A percentile compares a stretch with the other conserved stretches of the same genome.
phyloP scores from a whole-genome alignment of 2,329 filamentous ascomycete species.

The Corinectria fuckeliana region DNA sequence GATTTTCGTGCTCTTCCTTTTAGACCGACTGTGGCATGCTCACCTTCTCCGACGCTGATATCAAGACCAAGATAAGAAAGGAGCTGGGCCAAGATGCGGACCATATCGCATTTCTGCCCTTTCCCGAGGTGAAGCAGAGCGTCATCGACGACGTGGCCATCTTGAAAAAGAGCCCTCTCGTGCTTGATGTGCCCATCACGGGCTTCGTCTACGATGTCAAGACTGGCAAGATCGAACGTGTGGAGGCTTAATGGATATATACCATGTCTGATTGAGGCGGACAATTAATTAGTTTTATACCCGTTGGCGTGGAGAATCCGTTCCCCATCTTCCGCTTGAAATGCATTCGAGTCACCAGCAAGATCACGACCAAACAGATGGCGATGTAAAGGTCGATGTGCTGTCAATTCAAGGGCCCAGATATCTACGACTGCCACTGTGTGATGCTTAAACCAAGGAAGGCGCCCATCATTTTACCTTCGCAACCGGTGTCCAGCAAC shows the following conservation, averaged over 20 bases:
- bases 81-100: constrained; percentile 61
- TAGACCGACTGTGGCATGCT: constrained; percentile 62
- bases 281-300: background rate
- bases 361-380: too few relatives aligned
- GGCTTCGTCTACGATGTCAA: constrained; percentile 83
- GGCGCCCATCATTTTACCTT: constrained; percentile 15
- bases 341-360: background rate
- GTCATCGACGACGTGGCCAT: constrained; percentile 70
- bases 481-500: constrained; percentile 30
- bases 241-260: constrained; percentile 13
- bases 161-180: constrained; percentile 63
- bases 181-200: constrained; percentile 69
- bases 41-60: constrained; percentile 67
- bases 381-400: background rate
- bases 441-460: background rate
- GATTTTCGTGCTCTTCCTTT: background rate
- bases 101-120: constrained; percentile 69
- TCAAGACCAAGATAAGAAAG: constrained; percentile 60
- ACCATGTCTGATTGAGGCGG: background rate
- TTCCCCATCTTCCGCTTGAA: background rate
- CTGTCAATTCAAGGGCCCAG: background rate
- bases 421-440: too few relatives aligned
- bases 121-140: constrained; percentile 66
- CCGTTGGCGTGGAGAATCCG: background rate
- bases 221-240: constrained; percentile 61